Conservation (phyloP, 1,284 basidiomycete genomes). For the Lentinus polychrous region DNA sequence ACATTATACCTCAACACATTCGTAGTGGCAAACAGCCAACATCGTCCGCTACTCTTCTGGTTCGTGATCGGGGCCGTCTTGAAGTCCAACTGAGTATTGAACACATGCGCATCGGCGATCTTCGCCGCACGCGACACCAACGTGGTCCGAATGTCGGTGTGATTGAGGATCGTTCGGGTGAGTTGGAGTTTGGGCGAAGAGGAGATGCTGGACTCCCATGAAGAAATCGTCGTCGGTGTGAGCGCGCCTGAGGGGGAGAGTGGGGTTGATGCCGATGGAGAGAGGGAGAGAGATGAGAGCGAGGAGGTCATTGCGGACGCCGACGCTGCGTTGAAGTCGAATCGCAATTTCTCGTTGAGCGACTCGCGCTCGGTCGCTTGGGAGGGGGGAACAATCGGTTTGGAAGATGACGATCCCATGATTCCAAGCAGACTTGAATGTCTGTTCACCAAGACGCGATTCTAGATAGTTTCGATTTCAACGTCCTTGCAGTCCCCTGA, state of each 20-base stretch:
- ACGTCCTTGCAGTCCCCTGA: too few species aligned
- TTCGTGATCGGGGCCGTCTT: constrained; percentile 81
- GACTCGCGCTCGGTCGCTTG: neutral
- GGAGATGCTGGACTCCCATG: constrained; percentile 59
- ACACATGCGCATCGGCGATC: constrained; percentile 73
- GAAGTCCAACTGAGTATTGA: constrained; percentile 77
- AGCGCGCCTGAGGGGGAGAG: constrained; percentile 45
- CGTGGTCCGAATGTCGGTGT: constrained; percentile 62
- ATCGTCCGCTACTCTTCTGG: constrained; percentile 83
- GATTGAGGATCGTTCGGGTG: constrained; percentile 75
- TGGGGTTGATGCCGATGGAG: neutral
- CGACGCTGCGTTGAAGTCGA: neutral
- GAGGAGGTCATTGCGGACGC: neutral
- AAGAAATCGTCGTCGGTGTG: constrained; percentile 45
- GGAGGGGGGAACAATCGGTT: neutral
- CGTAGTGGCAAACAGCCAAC: constrained; percentile 91
- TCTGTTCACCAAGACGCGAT: neutral
- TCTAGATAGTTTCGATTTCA: too few species aligned
- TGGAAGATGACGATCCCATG: neutral
- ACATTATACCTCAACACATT: constrained; percentile 82
- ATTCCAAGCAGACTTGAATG: neutral
- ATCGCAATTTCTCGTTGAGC: neutral
- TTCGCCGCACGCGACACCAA: constrained; percentile 60
- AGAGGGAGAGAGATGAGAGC: neutral
- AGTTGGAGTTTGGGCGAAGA: constrained; percentile 64